Base-by-base conservation (phyloP, 2,329 filamentous ascomycete genomes). In the Didymella pinodella region DNA sequence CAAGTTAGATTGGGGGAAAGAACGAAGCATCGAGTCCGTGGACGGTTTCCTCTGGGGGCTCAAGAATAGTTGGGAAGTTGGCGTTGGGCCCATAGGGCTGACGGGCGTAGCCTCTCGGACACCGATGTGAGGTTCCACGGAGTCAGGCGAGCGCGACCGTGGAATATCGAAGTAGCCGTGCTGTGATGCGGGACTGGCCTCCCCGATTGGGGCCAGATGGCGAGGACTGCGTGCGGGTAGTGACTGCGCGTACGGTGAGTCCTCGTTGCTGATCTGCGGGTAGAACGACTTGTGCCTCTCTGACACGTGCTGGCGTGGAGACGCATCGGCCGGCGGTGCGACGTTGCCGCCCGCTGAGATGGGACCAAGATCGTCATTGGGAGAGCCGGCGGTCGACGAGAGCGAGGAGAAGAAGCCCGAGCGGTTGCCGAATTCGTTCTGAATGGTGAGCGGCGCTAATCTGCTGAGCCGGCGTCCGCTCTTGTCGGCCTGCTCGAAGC, bases 381-480 rank as follows among this genome's bases (percentile, higher is more conserved):
- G 83, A 40, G 79, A 80, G 66, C 90, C 89, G 52, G 70, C 87
- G 64, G 68, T 69, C 62, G 68, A 76, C 51, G 89, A 92, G 67
- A 90, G 79, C 53, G 90, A 90, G 40, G 92, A 89, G 74, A 93
- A 93, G 78, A 92, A 96, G 18, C 90, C 91, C 3, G 91, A 90
- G 63, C 92, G 86, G 65, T 87, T 88, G 74, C 78, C 92, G 58
- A 97, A 83, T 52, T 94, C 93, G 69, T 92, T 92, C 60, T 91
- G 90, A 36, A 92, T 90, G 20, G 91, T 92, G 59, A 93, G 82
- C 7, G 93, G 92, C 3, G 93, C 92, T 43, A 98, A 81, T 41
- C 94, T 86, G 79, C 93, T 97, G 79, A 97, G 86, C 57, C 93
- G 87, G 65, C 88, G 87, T 48, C 91, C 93, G 62, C 86, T 85